Conservation (phyloP, 495 filamentous ascomycete genomes). For the Penicillium pulvis region DNA sequence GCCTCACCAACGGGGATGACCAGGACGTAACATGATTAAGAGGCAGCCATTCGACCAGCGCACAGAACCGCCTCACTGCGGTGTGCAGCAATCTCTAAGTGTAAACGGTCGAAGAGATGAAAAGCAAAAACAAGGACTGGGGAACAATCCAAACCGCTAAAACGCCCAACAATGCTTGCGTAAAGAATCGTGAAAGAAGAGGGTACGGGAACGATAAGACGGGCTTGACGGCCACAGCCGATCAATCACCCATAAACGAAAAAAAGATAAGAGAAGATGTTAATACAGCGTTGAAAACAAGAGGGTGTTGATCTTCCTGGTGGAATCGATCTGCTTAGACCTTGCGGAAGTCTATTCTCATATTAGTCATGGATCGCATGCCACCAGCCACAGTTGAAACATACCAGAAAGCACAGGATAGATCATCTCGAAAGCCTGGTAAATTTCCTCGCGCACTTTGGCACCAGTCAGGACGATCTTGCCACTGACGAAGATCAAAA, state of each 20-base stretch:
- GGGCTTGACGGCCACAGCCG: not conserved
- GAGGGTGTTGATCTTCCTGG: slow-evolving; percentile 28
- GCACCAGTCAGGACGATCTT: slow-evolving; percentile 98
- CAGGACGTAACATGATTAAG: slow-evolving; percentile 38
- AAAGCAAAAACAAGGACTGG: slow-evolving; percentile 29
- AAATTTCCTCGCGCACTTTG: slow-evolving; percentile 98
- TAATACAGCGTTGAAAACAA: slow-evolving; percentile 58
- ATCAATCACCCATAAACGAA: slow-evolving; percentile 31
- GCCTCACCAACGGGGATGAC: slow-evolving; percentile 17
- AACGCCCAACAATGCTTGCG: slow-evolving; percentile 56
- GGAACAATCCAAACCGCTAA: slow-evolving; percentile 45
- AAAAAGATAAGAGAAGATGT: slow-evolving; percentile 51
- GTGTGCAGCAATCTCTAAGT: slow-evolving; percentile 53
- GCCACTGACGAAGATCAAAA: slow-evolving; percentile 97
- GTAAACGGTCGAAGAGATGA: slow-evolving; percentile 30
- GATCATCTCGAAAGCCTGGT: slow-evolving; percentile 98
- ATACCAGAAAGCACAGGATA: slow-evolving; percentile 95
- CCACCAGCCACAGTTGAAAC: slow-evolving; percentile 10
- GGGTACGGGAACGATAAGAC: not conserved
- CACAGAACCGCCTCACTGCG: slow-evolving; percentile 56
- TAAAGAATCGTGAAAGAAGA: slow-evolving; percentile 40
- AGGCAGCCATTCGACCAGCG: slow-evolving; percentile 64
- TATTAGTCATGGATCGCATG: slow-evolving; percentile 27
- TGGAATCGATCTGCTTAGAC: slow-evolving; percentile 45
- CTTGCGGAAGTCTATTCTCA: slow-evolving; percentile 64